These are phyloP conservation scores for Wickerhamomyces canadensis DNA, from an alignment of 805 yeast species.

Conservation along the genomic window DNA sequence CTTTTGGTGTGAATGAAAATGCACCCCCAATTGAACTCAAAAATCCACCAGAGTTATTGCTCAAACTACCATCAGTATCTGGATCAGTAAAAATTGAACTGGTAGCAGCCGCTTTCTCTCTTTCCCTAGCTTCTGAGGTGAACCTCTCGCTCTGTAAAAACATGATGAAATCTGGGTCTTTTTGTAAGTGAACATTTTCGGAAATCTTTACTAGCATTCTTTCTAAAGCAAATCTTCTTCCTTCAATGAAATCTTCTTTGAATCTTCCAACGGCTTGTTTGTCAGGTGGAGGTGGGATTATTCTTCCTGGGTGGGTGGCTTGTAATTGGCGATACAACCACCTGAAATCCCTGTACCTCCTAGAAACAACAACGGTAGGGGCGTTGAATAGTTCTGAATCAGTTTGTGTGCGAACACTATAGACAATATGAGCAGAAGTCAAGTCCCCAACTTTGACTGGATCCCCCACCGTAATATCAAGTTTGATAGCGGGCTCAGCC, in stretches of 20 bases:
- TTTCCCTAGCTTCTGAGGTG: slow-evolving; percentile 62
- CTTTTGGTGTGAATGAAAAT: slow-evolving; percentile 61
- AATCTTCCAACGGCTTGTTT: slow-evolving; percentile 92
- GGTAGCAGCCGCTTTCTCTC: slow-evolving; percentile 48
- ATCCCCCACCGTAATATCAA: slow-evolving; percentile 76
- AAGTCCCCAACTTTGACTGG: slow-evolving; percentile 90
- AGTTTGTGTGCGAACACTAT: slow-evolving; percentile 64
- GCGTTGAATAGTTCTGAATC: slow-evolving; percentile 24
- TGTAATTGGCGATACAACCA: slow-evolving; percentile 91
- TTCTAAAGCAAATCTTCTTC: slow-evolving; percentile 77
- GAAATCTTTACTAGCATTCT: slow-evolving; percentile 78
- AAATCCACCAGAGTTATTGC: slow-evolving; percentile 43
- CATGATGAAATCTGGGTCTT: slow-evolving; percentile 70
- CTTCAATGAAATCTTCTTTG: slow-evolving; percentile 84
- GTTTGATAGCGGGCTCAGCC: slow-evolving; percentile 21
- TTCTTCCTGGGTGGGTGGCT: slow-evolving; percentile 80
- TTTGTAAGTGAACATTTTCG: slow-evolving; percentile 46
- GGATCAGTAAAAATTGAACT: slow-evolving; percentile 26
- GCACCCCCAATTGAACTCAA: slow-evolving; percentile 63
- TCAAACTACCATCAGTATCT: slow-evolving; percentile 29
- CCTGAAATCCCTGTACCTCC: slow-evolving; percentile 88
- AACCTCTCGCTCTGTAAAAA: slow-evolving; percentile 76
- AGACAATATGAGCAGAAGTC: slow-evolving; percentile 83
- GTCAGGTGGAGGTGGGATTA: slow-evolving; percentile 94
- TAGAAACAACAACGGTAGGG: slow-evolving; percentile 54